phyloP scores from a whole-genome alignment of 73 alveolate species.

The Breviolum minutum region DNA sequence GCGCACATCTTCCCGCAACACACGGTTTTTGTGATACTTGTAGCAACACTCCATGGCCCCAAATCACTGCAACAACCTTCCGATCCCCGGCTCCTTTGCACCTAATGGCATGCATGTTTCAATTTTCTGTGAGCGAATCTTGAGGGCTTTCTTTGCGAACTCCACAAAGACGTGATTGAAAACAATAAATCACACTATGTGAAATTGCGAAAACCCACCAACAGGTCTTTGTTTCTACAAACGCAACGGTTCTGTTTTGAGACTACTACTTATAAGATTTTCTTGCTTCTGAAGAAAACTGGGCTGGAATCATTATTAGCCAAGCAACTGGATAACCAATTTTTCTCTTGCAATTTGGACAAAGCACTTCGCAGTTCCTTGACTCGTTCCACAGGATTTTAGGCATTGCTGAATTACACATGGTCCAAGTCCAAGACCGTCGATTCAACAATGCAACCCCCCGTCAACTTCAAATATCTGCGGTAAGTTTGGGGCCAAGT shows the following conservation, averaged over 20 bases:
- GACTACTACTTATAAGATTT: not conserved
- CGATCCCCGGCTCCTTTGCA: not conserved
- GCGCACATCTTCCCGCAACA: not conserved
- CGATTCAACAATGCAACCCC: not conserved
- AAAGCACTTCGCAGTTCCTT: conserved; percentile 26
- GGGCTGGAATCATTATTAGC: not conserved
- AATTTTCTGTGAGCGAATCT: not conserved
- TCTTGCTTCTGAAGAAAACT: too few relatives aligned
- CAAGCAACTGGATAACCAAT: conserved; percentile 15
- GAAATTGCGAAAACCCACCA: not conserved
- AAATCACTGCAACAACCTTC: too few relatives aligned
- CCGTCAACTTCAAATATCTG: not conserved
- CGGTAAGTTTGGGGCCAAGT: not conserved
- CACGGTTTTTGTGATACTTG: not conserved
- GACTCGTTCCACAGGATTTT: not conserved
- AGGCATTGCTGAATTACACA: not conserved
- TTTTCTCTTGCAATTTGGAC: not conserved
- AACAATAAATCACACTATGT: not conserved
- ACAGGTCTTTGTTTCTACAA: not conserved
- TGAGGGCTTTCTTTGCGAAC: too few relatives aligned
- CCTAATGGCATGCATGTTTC: not conserved
- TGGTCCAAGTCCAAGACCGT: too few relatives aligned
- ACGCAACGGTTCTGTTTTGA: not conserved
- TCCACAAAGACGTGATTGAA: too few relatives aligned
- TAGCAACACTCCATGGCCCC: not conserved